phyloP scores from a whole-genome alignment of 768 basidiomycete species.

The Gyrodon lividus region DNA sequence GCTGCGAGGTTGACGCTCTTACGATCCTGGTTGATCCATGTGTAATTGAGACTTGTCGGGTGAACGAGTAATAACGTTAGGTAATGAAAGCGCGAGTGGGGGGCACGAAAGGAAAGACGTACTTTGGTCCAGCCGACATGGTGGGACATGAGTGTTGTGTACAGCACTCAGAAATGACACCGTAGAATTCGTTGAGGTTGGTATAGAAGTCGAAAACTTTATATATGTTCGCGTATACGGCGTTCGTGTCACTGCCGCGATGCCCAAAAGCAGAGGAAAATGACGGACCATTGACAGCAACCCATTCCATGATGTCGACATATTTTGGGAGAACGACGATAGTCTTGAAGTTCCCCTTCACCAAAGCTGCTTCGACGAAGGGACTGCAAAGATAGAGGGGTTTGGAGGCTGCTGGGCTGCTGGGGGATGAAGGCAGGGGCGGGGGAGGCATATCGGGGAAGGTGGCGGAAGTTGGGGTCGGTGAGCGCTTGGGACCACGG shows the following conservation, averaged over 20 bases:
- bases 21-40: slow-evolving; percentile 91
- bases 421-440: slow-evolving; percentile 41
- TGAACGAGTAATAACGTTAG: neutral
- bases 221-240: neutral
- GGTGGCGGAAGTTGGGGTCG: slow-evolving; percentile 71
- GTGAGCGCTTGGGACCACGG: slow-evolving; percentile 67
- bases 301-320: slow-evolving; percentile 96
- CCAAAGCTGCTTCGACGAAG: slow-evolving; percentile 92
- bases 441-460: slow-evolving; percentile 47
- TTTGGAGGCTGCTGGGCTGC: slow-evolving; percentile 36
- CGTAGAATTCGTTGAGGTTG: slow-evolving; percentile 96
- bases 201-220: slow-evolving; percentile 96
- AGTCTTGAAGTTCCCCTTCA: slow-evolving; percentile 98
- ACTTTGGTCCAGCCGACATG: slow-evolving; percentile 90
- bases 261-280: too few species aligned
- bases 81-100: neutral
- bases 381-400: slow-evolving; percentile 91
- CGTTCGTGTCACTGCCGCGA: neutral
- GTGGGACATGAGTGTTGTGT: slow-evolving; percentile 86
- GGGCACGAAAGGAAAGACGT: slow-evolving; percentile 28
- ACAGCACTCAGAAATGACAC: slow-evolving; percentile 89
- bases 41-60: slow-evolving; percentile 75
- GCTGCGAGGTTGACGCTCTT: slow-evolving; percentile 87
- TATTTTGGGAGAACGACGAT: slow-evolving; percentile 97
- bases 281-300: slow-evolving; percentile 85